A percentile compares a stretch with the other conserved stretches of the same genome.
Conservation (phyloP, 176 grass and related monocot genomes). For the Hsuehochloa calcarea region DNA sequence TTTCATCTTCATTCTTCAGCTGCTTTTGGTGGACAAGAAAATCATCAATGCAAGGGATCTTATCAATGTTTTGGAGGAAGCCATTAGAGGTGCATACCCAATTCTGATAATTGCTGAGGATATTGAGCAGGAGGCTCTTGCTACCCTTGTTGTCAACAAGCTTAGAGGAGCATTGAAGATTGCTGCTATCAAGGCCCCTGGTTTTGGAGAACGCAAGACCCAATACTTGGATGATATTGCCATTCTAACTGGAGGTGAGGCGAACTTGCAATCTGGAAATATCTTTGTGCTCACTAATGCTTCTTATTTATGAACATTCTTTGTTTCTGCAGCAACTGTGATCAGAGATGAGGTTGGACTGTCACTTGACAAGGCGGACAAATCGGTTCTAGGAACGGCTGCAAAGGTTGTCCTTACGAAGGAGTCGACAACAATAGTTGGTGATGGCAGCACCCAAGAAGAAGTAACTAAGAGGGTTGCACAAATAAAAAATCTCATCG, state of each 20-base stretch:
- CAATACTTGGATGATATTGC: slow-evolving; percentile 98
- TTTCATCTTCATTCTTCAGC: slow-evolving; percentile 38
- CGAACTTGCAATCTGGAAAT: not conserved
- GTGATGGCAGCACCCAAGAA: slow-evolving; percentile 90
- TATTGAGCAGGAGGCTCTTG: slow-evolving; percentile 97
- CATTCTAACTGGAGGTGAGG: slow-evolving; percentile 81
- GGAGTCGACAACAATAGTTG: slow-evolving; percentile 90
- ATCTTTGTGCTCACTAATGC: not conserved
- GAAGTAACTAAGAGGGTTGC: slow-evolving; percentile 88
- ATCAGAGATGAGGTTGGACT: slow-evolving; percentile 94
- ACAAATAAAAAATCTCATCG: slow-evolving; percentile 89
- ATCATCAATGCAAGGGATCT: slow-evolving; percentile 90
- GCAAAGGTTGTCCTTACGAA: slow-evolving; percentile 91
- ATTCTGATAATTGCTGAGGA: slow-evolving; percentile 90
- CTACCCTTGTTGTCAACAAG: slow-evolving; percentile 94
- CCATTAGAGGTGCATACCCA: slow-evolving; percentile 80
- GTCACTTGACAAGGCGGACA: slow-evolving; percentile 85
- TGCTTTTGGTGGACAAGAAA: slow-evolving; percentile 95
- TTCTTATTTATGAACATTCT: not conserved
- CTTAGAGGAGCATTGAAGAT: slow-evolving; percentile 92
- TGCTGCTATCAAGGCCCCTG: slow-evolving; percentile 91
- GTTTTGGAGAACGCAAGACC: slow-evolving; percentile 89
- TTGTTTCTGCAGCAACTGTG: slow-evolving; percentile 64
- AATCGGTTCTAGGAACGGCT: slow-evolving; percentile 74
- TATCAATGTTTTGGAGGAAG: slow-evolving; percentile 90